Percentiles rank a stretch among this genome's conserved stretches.
Evolutionary conservation across 2,329 filamentous ascomycete genomes (phyloP).

Genomic region (Ophiostoma triangulosporum): DNA sequence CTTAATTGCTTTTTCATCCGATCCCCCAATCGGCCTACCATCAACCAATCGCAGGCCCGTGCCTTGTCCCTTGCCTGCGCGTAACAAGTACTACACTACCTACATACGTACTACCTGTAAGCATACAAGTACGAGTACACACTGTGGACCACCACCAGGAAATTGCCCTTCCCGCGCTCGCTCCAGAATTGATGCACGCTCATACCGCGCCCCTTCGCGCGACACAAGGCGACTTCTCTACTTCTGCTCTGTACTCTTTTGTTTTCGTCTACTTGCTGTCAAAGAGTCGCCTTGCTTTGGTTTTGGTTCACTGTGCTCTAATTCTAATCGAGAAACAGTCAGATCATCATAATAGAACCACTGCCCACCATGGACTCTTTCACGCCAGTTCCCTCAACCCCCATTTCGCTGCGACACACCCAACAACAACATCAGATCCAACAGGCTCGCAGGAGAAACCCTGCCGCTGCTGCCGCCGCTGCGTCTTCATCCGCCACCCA

Average conservation of each 20-base stretch:
- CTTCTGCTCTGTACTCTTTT: neutral
- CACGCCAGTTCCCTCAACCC: slow-evolving; percentile 12
- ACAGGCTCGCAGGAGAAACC: slow-evolving; percentile 19
- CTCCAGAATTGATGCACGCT: neutral
- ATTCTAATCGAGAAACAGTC: neutral
- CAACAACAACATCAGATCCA: slow-evolving; percentile 14
- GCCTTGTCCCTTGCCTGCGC: neutral
- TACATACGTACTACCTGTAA: no score
- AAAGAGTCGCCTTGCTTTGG: neutral
- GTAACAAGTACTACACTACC: neutral
- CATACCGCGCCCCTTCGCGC: neutral
- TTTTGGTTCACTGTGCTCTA: neutral
- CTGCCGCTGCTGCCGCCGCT: neutral
- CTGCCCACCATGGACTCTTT: slow-evolving; percentile 12
- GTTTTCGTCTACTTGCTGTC: neutral
- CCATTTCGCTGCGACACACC: slow-evolving; percentile 19
- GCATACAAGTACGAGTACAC: no score
- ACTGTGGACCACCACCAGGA: slow-evolving; percentile 6
- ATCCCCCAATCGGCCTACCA: neutral
- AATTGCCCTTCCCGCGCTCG: slow-evolving; percentile 4
- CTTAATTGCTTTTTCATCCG: neutral
- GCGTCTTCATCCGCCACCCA: neutral
- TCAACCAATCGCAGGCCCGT: neutral
- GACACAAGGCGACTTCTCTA: neutral
- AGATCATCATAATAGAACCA: neutral